These are phyloP conservation scores for Cyclospora cayetanensis DNA, from an alignment of 169 alveolate genomes.

Conservation along the genomic window DNA sequence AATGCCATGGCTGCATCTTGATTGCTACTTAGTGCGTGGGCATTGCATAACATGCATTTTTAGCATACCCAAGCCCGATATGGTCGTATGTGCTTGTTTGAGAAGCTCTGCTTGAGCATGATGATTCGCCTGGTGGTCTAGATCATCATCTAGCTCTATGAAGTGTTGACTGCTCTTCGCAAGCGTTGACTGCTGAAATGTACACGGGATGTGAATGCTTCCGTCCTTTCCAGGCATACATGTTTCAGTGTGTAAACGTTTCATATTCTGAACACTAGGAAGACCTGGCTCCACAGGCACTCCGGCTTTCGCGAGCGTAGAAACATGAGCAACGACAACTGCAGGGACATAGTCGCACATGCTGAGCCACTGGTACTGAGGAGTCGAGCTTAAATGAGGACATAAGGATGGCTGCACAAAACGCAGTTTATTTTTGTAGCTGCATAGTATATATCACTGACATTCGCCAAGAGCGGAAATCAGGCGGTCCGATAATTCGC, in stretches of 20 bases:
- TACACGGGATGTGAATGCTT: slow-evolving; percentile 11
- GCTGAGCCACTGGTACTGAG: background rate
- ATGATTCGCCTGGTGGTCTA: slow-evolving; percentile 46
- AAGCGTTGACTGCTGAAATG: slow-evolving; percentile 32
- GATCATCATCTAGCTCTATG: slow-evolving; percentile 1
- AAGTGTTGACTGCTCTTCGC: background rate
- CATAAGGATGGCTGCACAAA: no score
- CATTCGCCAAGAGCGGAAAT: slow-evolving; percentile 46
- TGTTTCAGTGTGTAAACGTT: slow-evolving; percentile 24
- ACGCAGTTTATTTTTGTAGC: no score
- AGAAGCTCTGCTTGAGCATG: slow-evolving; percentile 20
- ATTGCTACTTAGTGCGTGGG: no score
- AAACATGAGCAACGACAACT: slow-evolving; percentile 29
- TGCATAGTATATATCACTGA: no score
- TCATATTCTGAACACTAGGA: slow-evolving; percentile 38
- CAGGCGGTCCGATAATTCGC: slow-evolving; percentile 50
- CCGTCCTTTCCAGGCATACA: slow-evolving; percentile 34
- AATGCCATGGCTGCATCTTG: no score
- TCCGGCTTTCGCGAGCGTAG: slow-evolving; percentile 45
- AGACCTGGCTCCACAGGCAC: slow-evolving; percentile 59
- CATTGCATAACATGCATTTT: no score
- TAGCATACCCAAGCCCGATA: slow-evolving; percentile 45
- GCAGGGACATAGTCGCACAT: background rate
- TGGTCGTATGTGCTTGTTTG: slow-evolving; percentile 56
- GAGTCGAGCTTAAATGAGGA: no score